These are phyloP conservation scores for Debaryomyces hansenii DNA, from an alignment of 805 yeast species.

Conservation along the genomic window DNA sequence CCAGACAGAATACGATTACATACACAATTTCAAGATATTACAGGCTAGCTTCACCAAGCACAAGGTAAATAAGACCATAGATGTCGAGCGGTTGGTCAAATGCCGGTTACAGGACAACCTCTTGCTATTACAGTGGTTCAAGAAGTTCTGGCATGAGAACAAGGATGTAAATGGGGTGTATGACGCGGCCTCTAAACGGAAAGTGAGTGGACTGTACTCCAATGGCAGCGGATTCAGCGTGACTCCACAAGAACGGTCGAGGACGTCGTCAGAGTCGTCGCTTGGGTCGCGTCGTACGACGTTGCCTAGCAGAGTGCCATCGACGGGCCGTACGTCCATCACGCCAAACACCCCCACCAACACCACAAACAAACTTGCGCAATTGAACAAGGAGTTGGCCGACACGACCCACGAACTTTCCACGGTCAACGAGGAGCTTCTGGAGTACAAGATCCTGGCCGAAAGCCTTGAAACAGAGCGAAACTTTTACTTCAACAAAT, in stretches of 20 bases:
- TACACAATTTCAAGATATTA: constrained; percentile 79
- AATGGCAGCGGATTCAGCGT: background rate
- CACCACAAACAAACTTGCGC: constrained; percentile 9
- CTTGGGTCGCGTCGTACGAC: constrained; percentile 7
- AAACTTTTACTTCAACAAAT: constrained; percentile 84
- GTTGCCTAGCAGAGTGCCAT: constrained; percentile 18
- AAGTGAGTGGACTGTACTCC: constrained; percentile 1
- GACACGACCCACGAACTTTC: constrained; percentile 44
- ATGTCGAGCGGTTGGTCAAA: constrained; percentile 78
- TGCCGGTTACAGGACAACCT: constrained; percentile 92
- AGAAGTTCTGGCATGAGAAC: constrained; percentile 76
- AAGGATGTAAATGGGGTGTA: constrained; percentile 62
- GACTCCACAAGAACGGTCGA: constrained; percentile 3
- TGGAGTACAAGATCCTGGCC: constrained; percentile 57
- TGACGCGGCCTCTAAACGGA: constrained; percentile 53
- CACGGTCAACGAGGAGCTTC: constrained; percentile 48
- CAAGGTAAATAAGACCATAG: constrained; percentile 68
- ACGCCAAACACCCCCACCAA: constrained; percentile 5
- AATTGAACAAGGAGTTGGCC: constrained; percentile 38
- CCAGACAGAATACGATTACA: constrained; percentile 69
- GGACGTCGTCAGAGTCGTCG: constrained; percentile 7
- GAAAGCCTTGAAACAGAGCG: constrained; percentile 79
- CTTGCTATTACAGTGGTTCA: constrained; percentile 92
- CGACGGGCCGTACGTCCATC: constrained; percentile 4
- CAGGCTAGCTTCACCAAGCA: constrained; percentile 79